Evolutionary conservation across 2,329 filamentous ascomycete genomes (phyloP).

Genomic region (Hymenoscyphus scutula): DNA sequence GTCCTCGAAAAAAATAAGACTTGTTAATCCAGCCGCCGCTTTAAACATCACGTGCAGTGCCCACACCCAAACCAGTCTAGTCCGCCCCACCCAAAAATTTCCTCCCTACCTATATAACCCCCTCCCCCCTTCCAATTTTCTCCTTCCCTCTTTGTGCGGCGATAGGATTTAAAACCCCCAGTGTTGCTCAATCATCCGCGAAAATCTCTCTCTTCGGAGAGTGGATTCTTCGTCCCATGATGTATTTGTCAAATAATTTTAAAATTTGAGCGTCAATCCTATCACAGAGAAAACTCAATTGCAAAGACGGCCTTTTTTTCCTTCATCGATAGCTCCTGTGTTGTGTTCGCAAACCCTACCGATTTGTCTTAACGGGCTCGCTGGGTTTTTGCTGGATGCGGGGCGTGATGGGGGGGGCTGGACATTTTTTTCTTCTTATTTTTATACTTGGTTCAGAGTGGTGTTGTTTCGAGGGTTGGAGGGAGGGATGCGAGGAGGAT

Average conservation of each 20-base stretch:
- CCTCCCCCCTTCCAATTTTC: no score
- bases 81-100: no score
- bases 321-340: slow-evolving; percentile 37
- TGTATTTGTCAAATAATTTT: slow-evolving; percentile 31
- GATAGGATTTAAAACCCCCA: slow-evolving; percentile 28
- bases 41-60: no score
- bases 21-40: no score
- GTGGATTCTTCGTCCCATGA: slow-evolving; percentile 26
- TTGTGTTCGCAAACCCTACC: slow-evolving; percentile 34
- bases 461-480: slow-evolving; percentile 10
- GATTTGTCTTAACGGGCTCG: slow-evolving; percentile 33
- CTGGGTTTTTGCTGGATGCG: slow-evolving; percentile 28
- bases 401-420: slow-evolving; percentile 46
- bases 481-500: slow-evolving; percentile 15
- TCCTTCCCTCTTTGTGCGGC: slow-evolving; percentile 35
- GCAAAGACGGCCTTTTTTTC: slow-evolving; percentile 59
- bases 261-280: slow-evolving; percentile 37
- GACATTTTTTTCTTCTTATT: slow-evolving; percentile 42
- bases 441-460: no score
- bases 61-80: no score
- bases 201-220: no score
- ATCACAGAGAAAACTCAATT: slow-evolving; percentile 60
- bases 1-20: no score
- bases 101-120: no score
- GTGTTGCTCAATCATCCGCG: slow-evolving; percentile 37